These are phyloP conservation scores for Eragrostis nindensis DNA, from an alignment of 176 grass and related monocot species.

Conservation along the genomic window DNA sequence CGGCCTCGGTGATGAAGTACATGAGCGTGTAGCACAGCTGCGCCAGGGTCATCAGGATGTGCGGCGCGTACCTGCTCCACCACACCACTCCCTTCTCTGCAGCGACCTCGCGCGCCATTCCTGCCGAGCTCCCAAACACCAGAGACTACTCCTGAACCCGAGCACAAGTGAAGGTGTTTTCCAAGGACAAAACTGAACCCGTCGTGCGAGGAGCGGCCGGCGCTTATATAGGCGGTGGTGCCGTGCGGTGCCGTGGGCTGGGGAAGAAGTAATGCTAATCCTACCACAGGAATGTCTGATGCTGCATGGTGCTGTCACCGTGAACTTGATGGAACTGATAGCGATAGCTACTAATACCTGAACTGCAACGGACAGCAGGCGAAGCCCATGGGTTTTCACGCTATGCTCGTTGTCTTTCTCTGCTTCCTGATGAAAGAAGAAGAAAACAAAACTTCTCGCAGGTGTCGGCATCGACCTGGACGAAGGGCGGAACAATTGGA, in stretches of 20 bases:
- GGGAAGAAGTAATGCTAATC: not conserved
- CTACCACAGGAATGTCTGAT: constrained; percentile 20
- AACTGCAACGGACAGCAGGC: not conserved
- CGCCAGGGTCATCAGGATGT: constrained; percentile 69
- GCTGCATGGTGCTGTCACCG: constrained; percentile 30
- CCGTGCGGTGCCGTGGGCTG: not conserved
- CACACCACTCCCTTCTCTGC: not conserved
- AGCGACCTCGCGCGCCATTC: constrained; percentile 1
- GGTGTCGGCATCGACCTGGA: not conserved
- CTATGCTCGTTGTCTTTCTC: not conserved
- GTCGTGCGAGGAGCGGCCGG: not conserved
- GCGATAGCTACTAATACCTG: not conserved
- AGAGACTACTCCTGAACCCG: not conserved
- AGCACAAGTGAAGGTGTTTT: not conserved
- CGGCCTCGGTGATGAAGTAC: constrained; percentile 91
- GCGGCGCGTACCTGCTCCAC: constrained; percentile 62
- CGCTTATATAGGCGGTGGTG: constrained; percentile 19
- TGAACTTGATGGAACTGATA: not conserved
- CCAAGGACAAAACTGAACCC: not conserved
- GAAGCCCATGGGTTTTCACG: not conserved
- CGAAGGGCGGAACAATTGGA: not conserved
- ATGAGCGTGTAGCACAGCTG: constrained; percentile 87
- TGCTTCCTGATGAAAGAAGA: not conserved
- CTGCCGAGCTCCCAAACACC: not conserved
- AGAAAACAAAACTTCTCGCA: not conserved